Evolutionary conservation across 371 early-diverging fungal genomes (phyloP).

Genomic region (Mucor lusitanicus): DNA sequence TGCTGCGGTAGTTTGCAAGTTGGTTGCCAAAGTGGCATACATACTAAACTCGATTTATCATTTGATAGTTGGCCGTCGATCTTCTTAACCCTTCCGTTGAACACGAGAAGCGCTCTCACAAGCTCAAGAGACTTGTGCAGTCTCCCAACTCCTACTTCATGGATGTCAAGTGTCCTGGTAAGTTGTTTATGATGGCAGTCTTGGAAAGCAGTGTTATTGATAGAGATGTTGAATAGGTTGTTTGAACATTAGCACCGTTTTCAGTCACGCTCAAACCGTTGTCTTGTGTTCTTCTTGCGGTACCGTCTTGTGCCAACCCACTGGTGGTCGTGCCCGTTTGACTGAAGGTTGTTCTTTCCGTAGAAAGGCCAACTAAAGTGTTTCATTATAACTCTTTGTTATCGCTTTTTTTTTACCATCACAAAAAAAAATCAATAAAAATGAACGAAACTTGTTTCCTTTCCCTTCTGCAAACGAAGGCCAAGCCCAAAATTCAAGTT

Average conservation of each 20-base stretch:
- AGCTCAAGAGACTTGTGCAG: constrained; percentile 99
- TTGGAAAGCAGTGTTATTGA: neutral
- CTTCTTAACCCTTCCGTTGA: constrained; percentile 98
- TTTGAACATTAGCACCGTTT: constrained; percentile 96
- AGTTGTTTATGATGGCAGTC: constrained; percentile 14
- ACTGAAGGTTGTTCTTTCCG: constrained; percentile 80
- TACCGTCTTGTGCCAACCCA: constrained; percentile 97
- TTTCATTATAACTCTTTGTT: neutral
- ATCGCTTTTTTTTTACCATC: constrained; percentile 5
- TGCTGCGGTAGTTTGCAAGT: neutral
- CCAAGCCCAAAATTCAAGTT: neutral
- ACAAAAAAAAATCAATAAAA: constrained; percentile 11
- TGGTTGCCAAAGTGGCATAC: neutral
- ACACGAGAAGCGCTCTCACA: constrained; percentile 94
- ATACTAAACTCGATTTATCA: neutral
- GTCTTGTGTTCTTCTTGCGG: constrained; percentile 96
- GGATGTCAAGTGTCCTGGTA: constrained; percentile 99
- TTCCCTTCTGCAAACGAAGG: constrained; percentile 8
- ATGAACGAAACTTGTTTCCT: neutral
- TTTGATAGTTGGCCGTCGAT: constrained; percentile 92
- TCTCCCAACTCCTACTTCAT: constrained; percentile 99
- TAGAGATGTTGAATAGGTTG: constrained; percentile 65
- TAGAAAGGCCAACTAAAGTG: constrained; percentile 52
- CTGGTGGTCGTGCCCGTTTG: constrained; percentile 98
- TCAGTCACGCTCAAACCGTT: constrained; percentile 99